Base-by-base conservation (phyloP, 2,329 filamentous ascomycete species). In the Colletotrichum horii region DNA sequence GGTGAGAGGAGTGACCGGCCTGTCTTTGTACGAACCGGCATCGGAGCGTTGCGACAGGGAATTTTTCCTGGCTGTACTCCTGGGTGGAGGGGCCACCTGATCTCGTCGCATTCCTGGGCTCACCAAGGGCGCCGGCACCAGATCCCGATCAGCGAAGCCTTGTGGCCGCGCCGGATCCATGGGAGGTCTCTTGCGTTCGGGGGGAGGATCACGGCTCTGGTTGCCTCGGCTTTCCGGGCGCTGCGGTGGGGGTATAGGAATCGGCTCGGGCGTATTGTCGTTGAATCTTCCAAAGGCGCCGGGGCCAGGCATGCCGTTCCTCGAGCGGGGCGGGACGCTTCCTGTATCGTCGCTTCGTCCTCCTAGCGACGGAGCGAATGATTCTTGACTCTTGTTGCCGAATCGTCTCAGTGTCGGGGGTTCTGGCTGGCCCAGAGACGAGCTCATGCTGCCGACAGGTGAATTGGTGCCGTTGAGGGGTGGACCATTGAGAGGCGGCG, bases 111-210 rank as follows among this genome's bases (percentile, higher is more conserved):
- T 82, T 9, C 82, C 83, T 30, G 88, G 87, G 78, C 89, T 91
- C 83, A 90, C 90, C 56, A 92, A 80, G 7, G 91, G 91, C 5
- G 89, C 90, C 8, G 91, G 91, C 4, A 92, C 90, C 43, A 92
- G 82, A 68, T 90, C 88, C 64, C 87, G 87, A 77, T 92, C 88
- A 16, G 81, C 81, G 55, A 80, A 77, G 62, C 83, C 88, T 66
- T 88, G 85, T 9, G 90, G 89, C 36, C 90, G 86, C 8, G 89
- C 83, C 9, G 90, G 88, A 75, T 93, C 90, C 91, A 94, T 93
- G 1, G 92, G 91, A 3, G 93, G 93, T 65, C 93, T 86, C 81
- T 89, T 92, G 76, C 93, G 87, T 78, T 94, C 92, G 0, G 93
- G 93, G 2, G 91, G 88, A 38, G 86, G 87, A 26, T 89, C 88